These are phyloP conservation scores for Aspergillus niger DNA, from an alignment of 2,329 filamentous ascomycete species.

Conservation along the genomic window DNA sequence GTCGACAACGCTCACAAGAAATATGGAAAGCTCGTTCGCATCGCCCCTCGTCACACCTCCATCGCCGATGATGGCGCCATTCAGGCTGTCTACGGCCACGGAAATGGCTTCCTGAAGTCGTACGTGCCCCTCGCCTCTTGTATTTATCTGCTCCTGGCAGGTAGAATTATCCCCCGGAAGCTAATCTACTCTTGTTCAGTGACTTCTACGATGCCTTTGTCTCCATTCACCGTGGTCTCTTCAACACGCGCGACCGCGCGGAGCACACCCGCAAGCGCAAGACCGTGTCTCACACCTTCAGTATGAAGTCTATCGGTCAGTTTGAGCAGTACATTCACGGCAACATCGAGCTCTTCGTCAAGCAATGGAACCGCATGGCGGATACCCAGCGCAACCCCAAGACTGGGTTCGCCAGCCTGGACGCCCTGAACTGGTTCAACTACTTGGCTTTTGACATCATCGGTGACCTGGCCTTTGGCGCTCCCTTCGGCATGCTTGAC, in stretches of 20 bases:
- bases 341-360: slow-evolving; percentile 73
- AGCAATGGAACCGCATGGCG: slow-evolving; percentile 69
- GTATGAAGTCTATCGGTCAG: slow-evolving; percentile 74
- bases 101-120: slow-evolving; percentile 74
- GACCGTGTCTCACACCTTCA: slow-evolving; percentile 84
- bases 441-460: slow-evolving; percentile 64
- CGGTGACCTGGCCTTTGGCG: slow-evolving; percentile 68
- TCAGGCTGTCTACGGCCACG: slow-evolving; percentile 73
- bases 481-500: slow-evolving; percentile 80
- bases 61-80: slow-evolving; percentile 81
- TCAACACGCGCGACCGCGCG: slow-evolving; percentile 80
- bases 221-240: slow-evolving; percentile 79
- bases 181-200: slow-evolving; percentile 42
- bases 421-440: slow-evolving; percentile 81
- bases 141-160: neutral
- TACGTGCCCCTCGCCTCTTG: slow-evolving; percentile 42
- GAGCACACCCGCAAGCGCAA: slow-evolving; percentile 90
- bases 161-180: too few relatives aligned
- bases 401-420: slow-evolving; percentile 63
- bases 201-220: slow-evolving; percentile 93
- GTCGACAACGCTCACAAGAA: slow-evolving; percentile 76
- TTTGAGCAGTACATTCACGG: slow-evolving; percentile 87
- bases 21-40: slow-evolving; percentile 75
- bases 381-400: slow-evolving; percentile 49
- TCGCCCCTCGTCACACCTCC: slow-evolving; percentile 82